Evolutionary conservation across 108 stramenopile genomes (phyloP).

Genomic region (Conticribra weissflogii): DNA sequence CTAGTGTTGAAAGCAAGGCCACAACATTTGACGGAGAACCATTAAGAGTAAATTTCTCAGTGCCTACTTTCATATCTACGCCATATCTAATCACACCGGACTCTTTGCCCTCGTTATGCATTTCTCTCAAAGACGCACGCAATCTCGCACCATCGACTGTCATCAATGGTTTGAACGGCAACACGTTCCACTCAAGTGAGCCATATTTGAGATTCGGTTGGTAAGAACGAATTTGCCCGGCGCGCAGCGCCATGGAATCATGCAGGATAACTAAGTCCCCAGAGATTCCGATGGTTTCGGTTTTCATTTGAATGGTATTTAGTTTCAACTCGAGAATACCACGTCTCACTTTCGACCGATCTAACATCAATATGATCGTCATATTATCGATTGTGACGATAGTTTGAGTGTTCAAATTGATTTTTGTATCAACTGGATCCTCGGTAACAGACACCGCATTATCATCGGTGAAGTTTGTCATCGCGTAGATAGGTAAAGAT

Average conservation of each 20-base stretch:
- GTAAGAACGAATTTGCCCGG: constrained; percentile 19
- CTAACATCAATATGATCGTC: constrained; percentile 26
- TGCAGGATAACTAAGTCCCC: constrained; percentile 12
- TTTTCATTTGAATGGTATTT: constrained; percentile 1
- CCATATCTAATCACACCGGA: neutral
- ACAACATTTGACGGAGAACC: constrained; percentile 24
- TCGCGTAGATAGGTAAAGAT: no score
- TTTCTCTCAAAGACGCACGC: constrained; percentile 2
- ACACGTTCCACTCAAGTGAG: constrained; percentile 15
- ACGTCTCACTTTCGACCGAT: constrained; percentile 7
- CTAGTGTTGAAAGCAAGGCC: constrained; percentile 2
- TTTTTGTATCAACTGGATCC: neutral
- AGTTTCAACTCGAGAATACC: constrained; percentile 31
- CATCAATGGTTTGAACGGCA: constrained; percentile 41
- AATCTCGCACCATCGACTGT: constrained; percentile 24
- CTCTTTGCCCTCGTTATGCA: neutral
- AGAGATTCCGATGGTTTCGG: constrained; percentile 2
- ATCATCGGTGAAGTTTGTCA: no score
- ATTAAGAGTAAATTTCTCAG: constrained; percentile 17
- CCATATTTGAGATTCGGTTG: neutral
- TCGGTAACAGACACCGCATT: constrained; percentile 1
- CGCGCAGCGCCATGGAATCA: constrained; percentile 18
- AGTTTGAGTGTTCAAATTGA: constrained; percentile 16
- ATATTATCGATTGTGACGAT: constrained; percentile 9
- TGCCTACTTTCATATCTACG: constrained; percentile 15